Conservation (phyloP, 306 rosid species). For the Rosa multiflora region DNA sequence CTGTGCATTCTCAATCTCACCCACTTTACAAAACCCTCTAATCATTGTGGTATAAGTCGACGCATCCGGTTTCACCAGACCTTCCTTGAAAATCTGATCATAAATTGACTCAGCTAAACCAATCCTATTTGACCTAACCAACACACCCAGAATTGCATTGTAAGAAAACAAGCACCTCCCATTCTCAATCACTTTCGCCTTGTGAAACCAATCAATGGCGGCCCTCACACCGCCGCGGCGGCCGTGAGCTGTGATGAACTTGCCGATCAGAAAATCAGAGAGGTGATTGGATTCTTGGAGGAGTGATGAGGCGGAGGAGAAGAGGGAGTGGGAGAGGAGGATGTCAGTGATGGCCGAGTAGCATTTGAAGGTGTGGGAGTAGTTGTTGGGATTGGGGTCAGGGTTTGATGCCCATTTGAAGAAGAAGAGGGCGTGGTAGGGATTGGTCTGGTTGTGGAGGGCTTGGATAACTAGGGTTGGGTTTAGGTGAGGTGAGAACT, state of each 20-base stretch:
- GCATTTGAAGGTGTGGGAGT: conserved; percentile 27
- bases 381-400: conserved; percentile 20
- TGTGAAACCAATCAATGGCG: conserved; percentile 53
- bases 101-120: conserved; percentile 39
- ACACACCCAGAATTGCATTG: conserved; percentile 44
- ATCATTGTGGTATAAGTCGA: conserved; percentile 47
- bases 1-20: conserved; percentile 36
- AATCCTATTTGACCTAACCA: conserved; percentile 44
- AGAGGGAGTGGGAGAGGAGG: conserved; percentile 49
- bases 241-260: conserved; percentile 44
- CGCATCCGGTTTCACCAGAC: conserved; percentile 34
- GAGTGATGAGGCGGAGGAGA: conserved; percentile 45
- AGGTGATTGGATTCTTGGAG: conserved; percentile 31
- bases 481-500: conserved; percentile 27
- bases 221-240: conserved; percentile 42
- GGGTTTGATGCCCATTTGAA: conserved; percentile 39
- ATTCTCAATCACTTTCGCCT: conserved; percentile 26
- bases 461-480: conserved; percentile 29
- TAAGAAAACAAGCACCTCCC: conserved; percentile 41
- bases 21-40: conserved; percentile 46
- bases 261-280: conserved; percentile 32
- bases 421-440: conserved; percentile 31
- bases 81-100: conserved; percentile 39
- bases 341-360: conserved; percentile 31
- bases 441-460: conserved; percentile 27